Evolutionary conservation across 2,329 filamentous ascomycete species (phyloP), one percentile per base, ranked within the genome.

Genomic region (Saccharata proteae): DNA sequence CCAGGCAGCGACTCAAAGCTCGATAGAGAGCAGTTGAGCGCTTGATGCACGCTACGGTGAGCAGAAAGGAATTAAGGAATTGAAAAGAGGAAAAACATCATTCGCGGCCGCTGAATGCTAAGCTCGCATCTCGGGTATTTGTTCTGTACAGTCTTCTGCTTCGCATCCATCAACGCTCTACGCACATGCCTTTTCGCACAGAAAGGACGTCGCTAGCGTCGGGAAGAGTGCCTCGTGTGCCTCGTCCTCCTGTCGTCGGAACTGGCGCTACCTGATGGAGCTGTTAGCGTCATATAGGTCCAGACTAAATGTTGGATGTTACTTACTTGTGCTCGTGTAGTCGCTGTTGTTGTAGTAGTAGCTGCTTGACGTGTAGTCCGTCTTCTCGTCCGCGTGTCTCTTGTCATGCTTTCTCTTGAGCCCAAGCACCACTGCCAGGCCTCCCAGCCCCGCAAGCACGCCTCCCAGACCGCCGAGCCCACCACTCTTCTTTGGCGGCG

Each of bases 321-420:
- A 62, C 62, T 61, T 45, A 65, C 62, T 65, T 33, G 53, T 49
- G 40, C 57, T 63, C 19, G 55, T 59, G 43, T 64, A 64, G 40
- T 63, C 60, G 39, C 56, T 58, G 40, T 57, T 59, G 30, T 56
- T 59, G 35, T 53, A 54, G 28, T 55, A 57, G 11, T 50, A 54
- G 26, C 57, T 51, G 35, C 55, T 52, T 41, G 26, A 30, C 13
- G 48, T 52, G n/a, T n/a, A n/a, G n/a, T n/a, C n/a, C 6, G 51
- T 54, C 23, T 47, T 58, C 57, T 63, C 60, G 35, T 64, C 59
- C 22, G 64, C 59, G 16, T 51, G 39, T 22, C 46, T 47, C 17
- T 43, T 40, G 24, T 61, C 52, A 23, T 57, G 48, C 38, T 46
- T 52, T 33, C 55, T 51, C 54, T 63, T 65, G 43, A 65, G 38